Evolutionary conservation across 23 red algal species (phyloP).

Genomic region (Pyropia haitanensis): DNA sequence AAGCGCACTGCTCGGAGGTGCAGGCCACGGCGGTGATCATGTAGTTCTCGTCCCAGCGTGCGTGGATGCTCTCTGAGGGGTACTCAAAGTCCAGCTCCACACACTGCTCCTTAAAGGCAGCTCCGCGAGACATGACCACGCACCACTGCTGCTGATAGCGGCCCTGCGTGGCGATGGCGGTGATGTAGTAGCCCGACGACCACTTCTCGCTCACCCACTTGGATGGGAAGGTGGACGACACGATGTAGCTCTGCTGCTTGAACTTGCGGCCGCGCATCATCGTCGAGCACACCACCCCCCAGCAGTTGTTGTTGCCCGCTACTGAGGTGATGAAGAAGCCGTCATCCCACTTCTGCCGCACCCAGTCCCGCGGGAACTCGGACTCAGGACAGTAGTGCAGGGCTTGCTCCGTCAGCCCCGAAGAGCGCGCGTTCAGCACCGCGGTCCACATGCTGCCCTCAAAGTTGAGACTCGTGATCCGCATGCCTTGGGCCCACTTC

Average conservation of each 20-base stretch:
- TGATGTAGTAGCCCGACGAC: constrained; percentile 90
- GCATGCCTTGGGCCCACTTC: constrained; percentile 89
- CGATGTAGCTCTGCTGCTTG: constrained; percentile 99
- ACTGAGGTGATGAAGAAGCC: constrained; percentile 90
- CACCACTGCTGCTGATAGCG: constrained; percentile 91
- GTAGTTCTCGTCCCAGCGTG: constrained; percentile 98
- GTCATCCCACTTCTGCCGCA: constrained; percentile 94
- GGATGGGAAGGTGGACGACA: constrained; percentile 95
- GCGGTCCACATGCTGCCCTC: constrained; percentile 97
- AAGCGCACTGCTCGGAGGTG: constrained; percentile 82
- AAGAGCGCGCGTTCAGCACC: constrained; percentile 81
- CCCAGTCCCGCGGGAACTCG: constrained; percentile 97
- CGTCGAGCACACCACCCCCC: constrained; percentile 94
- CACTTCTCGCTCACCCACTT: constrained; percentile 98
- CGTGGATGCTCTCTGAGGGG: constrained; percentile 87
- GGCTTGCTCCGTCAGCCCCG: constrained; percentile 76
- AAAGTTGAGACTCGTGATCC: constrained; percentile 90
- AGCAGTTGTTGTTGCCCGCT: constrained; percentile 82
- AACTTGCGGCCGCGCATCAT: constrained; percentile 81
- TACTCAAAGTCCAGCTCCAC: constrained; percentile 97
- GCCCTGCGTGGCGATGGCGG: constrained; percentile 82
- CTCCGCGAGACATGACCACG: constrained; percentile 90
- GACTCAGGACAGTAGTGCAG: constrained; percentile 90
- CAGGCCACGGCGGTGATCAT: constrained; percentile 94
- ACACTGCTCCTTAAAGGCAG: constrained; percentile 89